Base-by-base conservation (phyloP, 75 land plant species). In the Selaginella moellendorffii region DNA sequence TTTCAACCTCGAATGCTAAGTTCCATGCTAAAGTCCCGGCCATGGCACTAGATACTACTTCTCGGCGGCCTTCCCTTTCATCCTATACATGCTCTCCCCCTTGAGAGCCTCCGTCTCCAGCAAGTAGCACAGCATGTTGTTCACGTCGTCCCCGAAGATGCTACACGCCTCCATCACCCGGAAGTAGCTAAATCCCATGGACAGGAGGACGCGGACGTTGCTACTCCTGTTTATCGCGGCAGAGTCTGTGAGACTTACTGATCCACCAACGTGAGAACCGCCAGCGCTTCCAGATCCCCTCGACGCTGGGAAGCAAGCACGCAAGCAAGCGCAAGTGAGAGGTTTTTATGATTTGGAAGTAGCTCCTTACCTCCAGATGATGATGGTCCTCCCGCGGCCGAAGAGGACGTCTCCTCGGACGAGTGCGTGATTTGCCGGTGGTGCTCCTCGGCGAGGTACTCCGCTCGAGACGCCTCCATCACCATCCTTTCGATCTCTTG, bases 401-500 rank as follows among this genome's bases (percentile, higher is more conserved):
- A 77, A n/a, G 99, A 82, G 42, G 90, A 88, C n/a, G 91, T 79
- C 24, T 82, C 87, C 36, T 68, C 76, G 30, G 25, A 68, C 31
- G 73, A 69, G 10, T 46, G 51, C 66, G 65, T 54, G 29, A 83
- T 87, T 31, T 78, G 81, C 53, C 79, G 79, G 64, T 70, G 71
- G 27, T 69, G 71, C 36, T 86, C 78, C 63, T 71, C 74, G 23
- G 81, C 82, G 52, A 88, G 78, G 69, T 82, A 93, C 73, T 95
- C 99, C 66, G 84, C 84, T 8, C 99, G 78, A 22, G 99, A 95
- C n/a, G 84, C 86, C 71, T 90, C 99, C 82, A 95, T 84, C 2
- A 95, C 99, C 88, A 79, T 90, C 26, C 88, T 78, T 62, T 95
- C 97, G 18, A 95, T 90, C 62, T 95, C 99, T 68, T 86, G 88